Conservation (phyloP, 2,329 filamentous ascomycete genomes). For the Fusarium subtropicale region DNA sequence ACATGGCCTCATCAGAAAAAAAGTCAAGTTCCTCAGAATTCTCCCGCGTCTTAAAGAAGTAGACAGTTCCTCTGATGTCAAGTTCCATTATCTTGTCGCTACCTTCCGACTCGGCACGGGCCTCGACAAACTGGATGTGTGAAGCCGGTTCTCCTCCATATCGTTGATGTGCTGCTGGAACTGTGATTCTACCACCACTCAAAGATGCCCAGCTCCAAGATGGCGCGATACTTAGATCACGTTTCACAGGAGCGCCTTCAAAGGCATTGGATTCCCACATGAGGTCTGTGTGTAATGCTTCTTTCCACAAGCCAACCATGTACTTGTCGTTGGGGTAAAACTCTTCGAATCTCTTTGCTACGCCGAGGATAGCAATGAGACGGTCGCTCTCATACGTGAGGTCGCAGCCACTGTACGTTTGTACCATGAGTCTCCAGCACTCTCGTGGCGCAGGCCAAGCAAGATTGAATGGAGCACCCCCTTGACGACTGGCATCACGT, state of each 20-base stretch:
- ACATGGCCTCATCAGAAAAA: too few relatives aligned
- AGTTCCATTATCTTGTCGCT: background rate
- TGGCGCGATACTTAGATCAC: fast-evolving
- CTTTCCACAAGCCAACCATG: background rate
- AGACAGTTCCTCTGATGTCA: background rate
- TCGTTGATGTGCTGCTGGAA: fast-evolving
- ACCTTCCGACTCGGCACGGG: fast-evolving
- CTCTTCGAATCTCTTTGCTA: background rate
- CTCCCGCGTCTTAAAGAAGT: fast-evolving
- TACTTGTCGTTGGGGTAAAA: background rate
- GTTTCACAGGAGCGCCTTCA: fast-evolving
- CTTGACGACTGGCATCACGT: too few relatives aligned
- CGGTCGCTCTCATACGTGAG: background rate
- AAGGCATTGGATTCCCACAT: background rate
- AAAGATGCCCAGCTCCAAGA: background rate
- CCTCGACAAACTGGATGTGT: background rate
- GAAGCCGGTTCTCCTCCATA: background rate
- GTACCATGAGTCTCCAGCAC: background rate
- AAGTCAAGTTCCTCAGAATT: too few relatives aligned
- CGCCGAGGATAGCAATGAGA: background rate
- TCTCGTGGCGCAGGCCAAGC: background rate
- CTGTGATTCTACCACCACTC: fast-evolving
- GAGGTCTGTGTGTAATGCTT: background rate
- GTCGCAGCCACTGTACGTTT: background rate
- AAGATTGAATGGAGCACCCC: too few relatives aligned